These are phyloP conservation scores for Kwoniella pini DNA, from an alignment of 768 basidiomycete genomes.

Conservation along the genomic window DNA sequence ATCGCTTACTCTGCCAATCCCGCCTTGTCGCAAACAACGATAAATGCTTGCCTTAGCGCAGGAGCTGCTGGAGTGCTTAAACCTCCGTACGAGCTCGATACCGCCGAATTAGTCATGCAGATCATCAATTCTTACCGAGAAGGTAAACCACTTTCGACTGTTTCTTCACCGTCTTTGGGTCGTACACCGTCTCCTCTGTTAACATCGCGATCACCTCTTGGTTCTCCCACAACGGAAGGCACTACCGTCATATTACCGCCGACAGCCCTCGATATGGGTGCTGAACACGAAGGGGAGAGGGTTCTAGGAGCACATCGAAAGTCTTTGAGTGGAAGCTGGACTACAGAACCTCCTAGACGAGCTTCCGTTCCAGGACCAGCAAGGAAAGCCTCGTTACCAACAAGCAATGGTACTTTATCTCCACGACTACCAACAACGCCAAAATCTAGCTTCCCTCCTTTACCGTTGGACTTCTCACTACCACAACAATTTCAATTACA, in stretches of 20 bases:
- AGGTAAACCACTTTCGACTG: conserved; percentile 20
- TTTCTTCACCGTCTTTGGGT: background rate
- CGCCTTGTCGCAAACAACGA: conserved; percentile 34
- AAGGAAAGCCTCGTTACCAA: background rate
- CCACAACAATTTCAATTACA: conserved; percentile 15
- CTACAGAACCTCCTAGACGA: conserved; percentile 10
- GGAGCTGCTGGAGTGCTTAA: conserved; percentile 51
- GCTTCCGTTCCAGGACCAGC: conserved; percentile 1
- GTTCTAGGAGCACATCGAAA: conserved; percentile 26
- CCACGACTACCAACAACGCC: background rate
- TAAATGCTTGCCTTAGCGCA: conserved; percentile 38
- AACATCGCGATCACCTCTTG: background rate
- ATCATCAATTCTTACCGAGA: conserved; percentile 36
- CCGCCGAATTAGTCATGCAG: conserved; percentile 27
- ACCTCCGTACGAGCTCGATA: conserved; percentile 49
- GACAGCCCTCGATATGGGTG: conserved; percentile 37
- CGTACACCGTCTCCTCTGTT: conserved; percentile 8
- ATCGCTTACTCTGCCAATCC: conserved; percentile 54
- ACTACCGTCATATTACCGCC: conserved; percentile 38
- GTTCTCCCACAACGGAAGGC: background rate
- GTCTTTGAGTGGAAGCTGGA: conserved; percentile 14
- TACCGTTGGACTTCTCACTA: conserved; percentile 10
- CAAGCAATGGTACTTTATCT: background rate
- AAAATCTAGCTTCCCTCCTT: background rate
- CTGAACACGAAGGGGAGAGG: conserved; percentile 43